These are phyloP conservation scores for Marchantia polymorpha DNA, from an alignment of 225 moss, liverwort and hornwort genomes.

Conservation along the genomic window DNA sequence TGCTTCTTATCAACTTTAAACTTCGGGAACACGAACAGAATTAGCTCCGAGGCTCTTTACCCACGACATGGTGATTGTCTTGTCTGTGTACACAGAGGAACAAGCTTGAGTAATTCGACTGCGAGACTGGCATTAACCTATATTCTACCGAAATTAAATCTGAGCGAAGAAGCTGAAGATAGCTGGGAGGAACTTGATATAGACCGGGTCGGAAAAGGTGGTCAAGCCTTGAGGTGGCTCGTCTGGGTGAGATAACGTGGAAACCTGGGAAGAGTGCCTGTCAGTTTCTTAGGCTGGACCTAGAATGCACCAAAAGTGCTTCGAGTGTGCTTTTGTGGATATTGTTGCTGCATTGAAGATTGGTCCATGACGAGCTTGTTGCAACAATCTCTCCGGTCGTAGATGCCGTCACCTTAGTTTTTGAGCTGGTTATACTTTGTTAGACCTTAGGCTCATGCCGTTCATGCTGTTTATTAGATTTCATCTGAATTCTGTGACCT, in stretches of 20 bases:
- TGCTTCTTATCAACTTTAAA: too few species aligned
- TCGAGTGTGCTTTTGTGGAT: background rate
- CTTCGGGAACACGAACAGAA: background rate
- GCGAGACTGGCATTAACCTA: slow-evolving; percentile 65
- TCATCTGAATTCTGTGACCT: background rate
- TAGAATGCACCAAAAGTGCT: too few species aligned
- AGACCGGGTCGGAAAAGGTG: slow-evolving; percentile 78
- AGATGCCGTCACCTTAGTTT: background rate
- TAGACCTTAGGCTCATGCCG: background rate
- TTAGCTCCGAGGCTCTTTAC: too few species aligned
- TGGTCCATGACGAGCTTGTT: background rate
- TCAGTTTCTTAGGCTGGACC: background rate
- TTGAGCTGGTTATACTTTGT: background rate
- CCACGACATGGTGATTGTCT: background rate
- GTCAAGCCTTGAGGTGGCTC: slow-evolving; percentile 82
- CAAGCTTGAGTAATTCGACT: slow-evolving; percentile 56
- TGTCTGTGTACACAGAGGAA: slow-evolving; percentile 52
- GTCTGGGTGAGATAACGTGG: slow-evolving; percentile 67
- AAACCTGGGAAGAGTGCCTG: background rate
- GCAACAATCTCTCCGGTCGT: background rate
- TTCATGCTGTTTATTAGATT: background rate
- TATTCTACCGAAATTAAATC: slow-evolving; percentile 76
- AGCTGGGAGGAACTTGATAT: slow-evolving; percentile 87
- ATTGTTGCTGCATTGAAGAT: background rate
- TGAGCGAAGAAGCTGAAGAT: slow-evolving; percentile 77